A percentile compares a stretch with the other conserved stretches of the same genome.
phyloP scores from a whole-genome alignment of 345 rosid species.

The Ceriops zippeliana region DNA sequence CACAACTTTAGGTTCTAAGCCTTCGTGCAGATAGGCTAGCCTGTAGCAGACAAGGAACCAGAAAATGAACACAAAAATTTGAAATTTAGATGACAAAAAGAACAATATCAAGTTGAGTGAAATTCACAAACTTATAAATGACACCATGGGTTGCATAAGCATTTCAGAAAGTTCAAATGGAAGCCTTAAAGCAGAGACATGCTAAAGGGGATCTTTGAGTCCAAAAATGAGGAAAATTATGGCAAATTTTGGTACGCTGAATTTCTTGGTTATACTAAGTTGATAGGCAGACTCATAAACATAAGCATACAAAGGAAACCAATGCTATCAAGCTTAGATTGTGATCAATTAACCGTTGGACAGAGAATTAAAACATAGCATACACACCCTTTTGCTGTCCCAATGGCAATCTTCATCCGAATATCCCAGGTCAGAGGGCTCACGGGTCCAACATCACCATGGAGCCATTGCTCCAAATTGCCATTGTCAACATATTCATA shows the following conservation, averaged over 20 bases:
- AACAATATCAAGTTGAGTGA: neutral
- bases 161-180: no score
- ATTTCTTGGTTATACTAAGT: neutral
- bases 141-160: no score
- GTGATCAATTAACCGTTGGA: neutral
- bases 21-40: conserved; percentile 91
- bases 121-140: no score
- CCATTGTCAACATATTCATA: conserved; percentile 90
- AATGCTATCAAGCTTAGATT: neutral
- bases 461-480: conserved; percentile 96
- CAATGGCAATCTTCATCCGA: conserved; percentile 84
- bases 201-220: no score
- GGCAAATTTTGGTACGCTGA: no score
- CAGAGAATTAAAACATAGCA: neutral
- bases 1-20: conserved; percentile 93
- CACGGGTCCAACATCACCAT: conserved; percentile 81
- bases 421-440: conserved; percentile 93
- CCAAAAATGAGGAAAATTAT: no score
- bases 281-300: neutral
- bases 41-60: conserved; percentile 36
- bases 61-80: neutral
- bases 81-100: neutral
- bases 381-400: conserved; percentile 84
- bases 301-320: neutral
- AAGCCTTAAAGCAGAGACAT: no score